These are phyloP conservation scores for Tranzscheliella williamsii DNA, from an alignment of 1,284 basidiomycete genomes.

Conservation along the genomic window DNA sequence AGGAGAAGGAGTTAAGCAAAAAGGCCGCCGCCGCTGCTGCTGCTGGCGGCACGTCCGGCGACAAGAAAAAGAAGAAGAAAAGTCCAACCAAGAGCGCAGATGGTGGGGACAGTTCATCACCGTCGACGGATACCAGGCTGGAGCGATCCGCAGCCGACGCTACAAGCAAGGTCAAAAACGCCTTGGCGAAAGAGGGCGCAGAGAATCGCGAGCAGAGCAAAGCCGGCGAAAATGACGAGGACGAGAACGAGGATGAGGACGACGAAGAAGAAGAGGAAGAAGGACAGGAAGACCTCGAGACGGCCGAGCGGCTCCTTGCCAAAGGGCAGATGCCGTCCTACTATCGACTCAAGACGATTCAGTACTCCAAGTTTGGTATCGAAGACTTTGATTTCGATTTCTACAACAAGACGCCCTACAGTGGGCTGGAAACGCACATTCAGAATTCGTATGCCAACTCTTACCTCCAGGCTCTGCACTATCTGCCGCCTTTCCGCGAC, in stretches of 20 bases:
- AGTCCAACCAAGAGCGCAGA: constrained; percentile 5
- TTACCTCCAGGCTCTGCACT: constrained; percentile 86
- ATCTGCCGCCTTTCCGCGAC: constrained; percentile 74
- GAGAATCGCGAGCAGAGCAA: not conserved
- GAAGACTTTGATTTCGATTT: constrained; percentile 95
- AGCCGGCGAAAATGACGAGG: constrained; percentile 4
- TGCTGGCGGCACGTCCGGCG: constrained; percentile 7
- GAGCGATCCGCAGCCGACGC: constrained; percentile 4
- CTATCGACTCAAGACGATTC: constrained; percentile 92
- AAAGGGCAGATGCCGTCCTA: constrained; percentile 70
- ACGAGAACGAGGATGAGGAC: constrained; percentile 15
- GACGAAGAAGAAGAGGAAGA: constrained; percentile 31
- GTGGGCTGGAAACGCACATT: constrained; percentile 95
- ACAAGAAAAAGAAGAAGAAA: constrained; percentile 37
- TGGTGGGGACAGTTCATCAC: constrained; percentile 11
- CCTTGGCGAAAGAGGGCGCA: not conserved
- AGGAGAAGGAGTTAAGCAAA: constrained; percentile 63
- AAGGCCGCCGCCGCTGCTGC: constrained; percentile 48
- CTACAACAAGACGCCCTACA: constrained; percentile 70
- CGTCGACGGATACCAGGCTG: constrained; percentile 7
- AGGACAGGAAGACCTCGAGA: constrained; percentile 33
- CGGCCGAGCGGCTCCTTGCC: constrained; percentile 23
- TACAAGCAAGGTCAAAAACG: no score
- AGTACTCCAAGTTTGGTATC: constrained; percentile 98
- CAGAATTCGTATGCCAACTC: constrained; percentile 96